Evolutionary conservation across 345 rosid genomes (phyloP), one percentile per base, ranked within the genome.

Genomic region (Hypericum androsaemum): DNA sequence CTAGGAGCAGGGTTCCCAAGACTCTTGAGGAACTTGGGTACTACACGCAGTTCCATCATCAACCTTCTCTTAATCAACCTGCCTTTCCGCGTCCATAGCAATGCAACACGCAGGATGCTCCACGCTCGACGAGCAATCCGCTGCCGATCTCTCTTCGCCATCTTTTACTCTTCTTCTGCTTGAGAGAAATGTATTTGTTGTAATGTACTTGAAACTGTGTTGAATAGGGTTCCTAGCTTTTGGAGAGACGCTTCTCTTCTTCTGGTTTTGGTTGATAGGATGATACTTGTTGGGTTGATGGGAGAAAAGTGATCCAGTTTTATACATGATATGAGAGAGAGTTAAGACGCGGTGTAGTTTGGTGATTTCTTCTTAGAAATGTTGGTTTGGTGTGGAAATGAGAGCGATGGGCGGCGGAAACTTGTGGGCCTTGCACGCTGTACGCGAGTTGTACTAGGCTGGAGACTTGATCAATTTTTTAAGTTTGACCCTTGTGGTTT

Each of bases 51-150:
- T 11, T 82, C 87, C 61, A 62, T 57, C 57, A 73, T 42, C 36
- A 74, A 63, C 48, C 79, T 70, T 63, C 79, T 66, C 74, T 65
- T 75, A 68, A 87, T 72, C 48, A 71, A 70, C 12, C 80, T 76
- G 5, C 95, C 95, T 74, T 78, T 92, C 72, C 85, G 74, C 13
- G 77, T 70, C 86, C 96, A 81, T 43, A 80, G 45, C 69, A 88
- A 64, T 36, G 80, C 80, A 14, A 76, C 57, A 6, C 81, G 79
- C 51, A 82, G 73, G 6, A 80, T 35, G 47, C 60, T 70, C 94
- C 90, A 82, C 1, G 78, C 86, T 62, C 62, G 69, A 0, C 37
- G 63, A 22, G 51, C 46, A 8, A 64, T 59, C 11, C 35, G 55
- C 0, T 13, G 15, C 10, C 54, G 28, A 10, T 61, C 69, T 60